Percentiles rank a stretch among this genome's conserved stretches.
These are phyloP conservation scores for Cyanidiococcus yangmingshanensis DNA, from an alignment of 23 red algal species.

Conservation along the genomic window DNA sequence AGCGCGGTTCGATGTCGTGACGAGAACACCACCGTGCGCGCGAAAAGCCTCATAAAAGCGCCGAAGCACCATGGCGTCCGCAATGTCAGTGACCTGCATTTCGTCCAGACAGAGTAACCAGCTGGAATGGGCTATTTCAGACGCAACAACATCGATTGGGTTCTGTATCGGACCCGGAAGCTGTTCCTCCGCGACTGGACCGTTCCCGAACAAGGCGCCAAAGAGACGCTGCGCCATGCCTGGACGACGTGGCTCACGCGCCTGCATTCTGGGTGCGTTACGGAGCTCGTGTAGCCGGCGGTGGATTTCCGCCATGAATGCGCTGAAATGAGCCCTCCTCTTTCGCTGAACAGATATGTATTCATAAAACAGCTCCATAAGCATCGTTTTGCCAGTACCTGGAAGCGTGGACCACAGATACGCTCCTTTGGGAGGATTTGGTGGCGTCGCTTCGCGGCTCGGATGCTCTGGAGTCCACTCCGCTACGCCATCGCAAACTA, in stretches of 20 bases:
- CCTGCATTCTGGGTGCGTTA: background rate
- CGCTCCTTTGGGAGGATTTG: background rate
- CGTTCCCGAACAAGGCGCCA: background rate
- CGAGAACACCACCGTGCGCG: conserved; percentile 54
- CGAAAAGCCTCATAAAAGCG: conserved; percentile 47
- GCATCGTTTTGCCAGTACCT: conserved; percentile 13
- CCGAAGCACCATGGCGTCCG: conserved; percentile 77
- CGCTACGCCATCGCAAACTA: background rate
- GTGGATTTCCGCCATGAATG: conserved; percentile 18
- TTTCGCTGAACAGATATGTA: background rate
- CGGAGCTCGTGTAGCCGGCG: background rate
- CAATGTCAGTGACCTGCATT: conserved; percentile 87
- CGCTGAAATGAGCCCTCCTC: background rate
- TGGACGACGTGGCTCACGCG: background rate
- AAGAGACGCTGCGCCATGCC: background rate
- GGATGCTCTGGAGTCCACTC: background rate
- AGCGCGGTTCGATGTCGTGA: conserved; percentile 69
- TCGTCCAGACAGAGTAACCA: conserved; percentile 86
- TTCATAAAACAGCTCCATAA: conserved; percentile 8
- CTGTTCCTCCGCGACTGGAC: background rate
- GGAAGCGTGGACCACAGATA: background rate
- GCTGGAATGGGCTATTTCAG: background rate
- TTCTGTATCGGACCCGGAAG: background rate
- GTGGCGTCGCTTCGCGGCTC: background rate
- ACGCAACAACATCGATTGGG: conserved; percentile 21